These are phyloP conservation scores for Globisporangium rhizosaccharum DNA, from an alignment of 352 stramenopile species.

Conservation along the genomic window DNA sequence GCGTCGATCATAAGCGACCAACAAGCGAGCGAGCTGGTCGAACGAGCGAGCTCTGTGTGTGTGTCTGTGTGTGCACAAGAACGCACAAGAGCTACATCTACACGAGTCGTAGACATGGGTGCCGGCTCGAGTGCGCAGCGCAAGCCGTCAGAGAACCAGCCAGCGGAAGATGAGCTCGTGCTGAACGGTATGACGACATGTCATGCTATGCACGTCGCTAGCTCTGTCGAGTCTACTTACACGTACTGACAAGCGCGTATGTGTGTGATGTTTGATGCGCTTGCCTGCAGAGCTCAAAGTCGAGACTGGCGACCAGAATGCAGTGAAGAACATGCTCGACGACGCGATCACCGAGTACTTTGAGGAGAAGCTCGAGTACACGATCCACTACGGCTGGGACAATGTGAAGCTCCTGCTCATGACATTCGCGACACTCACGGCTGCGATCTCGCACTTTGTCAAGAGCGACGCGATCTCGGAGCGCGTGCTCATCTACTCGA, in stretches of 20 bases:
- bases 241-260: background rate
- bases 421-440: constrained; percentile 53
- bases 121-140: constrained; percentile 22
- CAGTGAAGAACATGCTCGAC: constrained; percentile 84
- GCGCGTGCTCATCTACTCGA: constrained; percentile 61
- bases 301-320: constrained; percentile 81
- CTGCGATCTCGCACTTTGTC: constrained; percentile 68
- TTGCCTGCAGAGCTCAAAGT: constrained; percentile 38
- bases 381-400: constrained; percentile 74
- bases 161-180: constrained; percentile 42
- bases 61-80: background rate
- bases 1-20: no score
- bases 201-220: background rate
- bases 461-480: constrained; percentile 55
- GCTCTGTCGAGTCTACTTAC: background rate
- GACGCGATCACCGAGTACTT: constrained; percentile 77
- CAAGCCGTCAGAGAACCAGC: constrained; percentile 50
- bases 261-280: background rate
- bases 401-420: constrained; percentile 83
- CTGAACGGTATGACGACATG: constrained; percentile 45
- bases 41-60: background rate
- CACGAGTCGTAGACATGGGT: constrained; percentile 6
- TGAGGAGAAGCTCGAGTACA: constrained; percentile 44
- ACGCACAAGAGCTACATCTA: background rate
- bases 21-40: background rate